Conservation (phyloP, 2,329 filamentous ascomycete genomes). For the Alternaria dauci region DNA sequence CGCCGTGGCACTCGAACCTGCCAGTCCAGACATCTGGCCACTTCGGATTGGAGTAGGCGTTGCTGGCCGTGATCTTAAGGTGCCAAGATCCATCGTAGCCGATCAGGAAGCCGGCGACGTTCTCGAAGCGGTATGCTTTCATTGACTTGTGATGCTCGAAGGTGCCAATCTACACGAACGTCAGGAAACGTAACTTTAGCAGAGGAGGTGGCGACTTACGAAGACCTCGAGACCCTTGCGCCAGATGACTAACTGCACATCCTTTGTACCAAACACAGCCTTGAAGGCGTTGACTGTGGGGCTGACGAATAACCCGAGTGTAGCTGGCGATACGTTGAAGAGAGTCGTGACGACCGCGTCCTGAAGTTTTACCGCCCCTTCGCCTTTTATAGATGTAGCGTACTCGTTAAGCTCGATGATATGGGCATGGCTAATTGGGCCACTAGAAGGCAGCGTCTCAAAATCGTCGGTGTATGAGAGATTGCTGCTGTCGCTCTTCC, state of each 20-base stretch:
- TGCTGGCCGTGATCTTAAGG: slow-evolving; percentile 17
- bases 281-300: slow-evolving; percentile 25
- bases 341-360: slow-evolving; percentile 29
- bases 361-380: slow-evolving; percentile 16
- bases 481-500: neutral
- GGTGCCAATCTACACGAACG: slow-evolving; percentile 16
- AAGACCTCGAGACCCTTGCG: slow-evolving; percentile 31
- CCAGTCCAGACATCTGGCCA: slow-evolving; percentile 32
- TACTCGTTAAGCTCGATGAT: slow-evolving; percentile 19
- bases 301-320: slow-evolving; percentile 18
- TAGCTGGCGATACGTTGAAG: slow-evolving; percentile 10
- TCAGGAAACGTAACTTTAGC: neutral
- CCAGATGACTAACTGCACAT: slow-evolving; percentile 29
- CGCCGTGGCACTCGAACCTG: slow-evolving; percentile 23
- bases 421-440: slow-evolving; percentile 3
- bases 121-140: slow-evolving; percentile 23
- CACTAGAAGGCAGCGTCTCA: slow-evolving; percentile 10
- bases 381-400: neutral
- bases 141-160: slow-evolving; percentile 22
- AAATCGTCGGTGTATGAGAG: slow-evolving; percentile 15
- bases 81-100: slow-evolving; percentile 33
- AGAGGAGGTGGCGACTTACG: slow-evolving; percentile 11
- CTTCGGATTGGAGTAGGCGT: slow-evolving; percentile 20
- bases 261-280: slow-evolving; percentile 19
- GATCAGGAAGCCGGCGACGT: slow-evolving; percentile 27